These are phyloP conservation scores for Calonectria pauciramosa DNA, from an alignment of 2,329 filamentous ascomycete species.

Conservation along the genomic window DNA sequence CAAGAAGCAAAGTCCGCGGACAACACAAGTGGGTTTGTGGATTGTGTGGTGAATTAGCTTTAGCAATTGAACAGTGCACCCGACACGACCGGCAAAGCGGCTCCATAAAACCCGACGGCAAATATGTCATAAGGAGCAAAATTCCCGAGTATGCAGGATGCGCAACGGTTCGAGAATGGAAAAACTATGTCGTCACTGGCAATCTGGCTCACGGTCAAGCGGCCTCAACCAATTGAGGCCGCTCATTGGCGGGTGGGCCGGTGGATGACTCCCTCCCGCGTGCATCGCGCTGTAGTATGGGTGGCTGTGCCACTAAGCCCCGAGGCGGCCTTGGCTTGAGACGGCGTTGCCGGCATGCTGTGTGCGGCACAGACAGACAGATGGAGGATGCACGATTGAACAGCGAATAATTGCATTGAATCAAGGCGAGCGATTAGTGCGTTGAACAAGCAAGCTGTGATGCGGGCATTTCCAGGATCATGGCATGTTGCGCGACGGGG, in stretches of 20 bases:
- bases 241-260: not conserved
- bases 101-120: not conserved
- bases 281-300: not conserved
- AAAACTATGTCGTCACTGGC: not conserved
- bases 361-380: not conserved
- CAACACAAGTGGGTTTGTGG: not conserved
- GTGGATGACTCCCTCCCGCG: constrained; percentile 1
- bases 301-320: constrained; percentile 4
- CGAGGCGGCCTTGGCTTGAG: not conserved
- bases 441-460: not conserved
- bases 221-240: not conserved
- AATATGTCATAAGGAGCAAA: not conserved
- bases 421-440: not conserved
- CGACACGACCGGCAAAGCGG: not conserved
- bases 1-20: not conserved
- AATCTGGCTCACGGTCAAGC: not conserved
- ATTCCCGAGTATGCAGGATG: not conserved
- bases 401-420: not conserved
- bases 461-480: not conserved
- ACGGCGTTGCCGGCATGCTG: constrained; percentile 3
- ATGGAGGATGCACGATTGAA: not conserved
- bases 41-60: not conserved
- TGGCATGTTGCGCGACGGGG: not conserved
- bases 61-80: not conserved
- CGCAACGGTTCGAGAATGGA: not conserved